Evolutionary conservation across 2,329 filamentous ascomycete species (phyloP).

Genomic region (Alternaria ventricosa): DNA sequence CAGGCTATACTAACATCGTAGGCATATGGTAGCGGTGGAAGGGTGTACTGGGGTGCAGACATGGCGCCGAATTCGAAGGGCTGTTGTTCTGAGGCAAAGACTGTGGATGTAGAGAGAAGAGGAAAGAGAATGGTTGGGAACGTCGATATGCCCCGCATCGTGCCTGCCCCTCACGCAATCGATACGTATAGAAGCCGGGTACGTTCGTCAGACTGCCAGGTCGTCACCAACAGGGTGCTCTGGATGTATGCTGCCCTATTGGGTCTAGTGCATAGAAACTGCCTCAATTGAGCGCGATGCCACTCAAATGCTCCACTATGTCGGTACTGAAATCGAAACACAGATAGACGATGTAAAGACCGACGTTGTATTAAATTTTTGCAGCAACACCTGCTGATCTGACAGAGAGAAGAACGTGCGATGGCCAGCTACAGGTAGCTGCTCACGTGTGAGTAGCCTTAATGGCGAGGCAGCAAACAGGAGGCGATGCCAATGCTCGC

Average conservation of each 20-base stretch:
- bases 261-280: conserved; percentile 29
- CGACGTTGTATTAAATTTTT: background rate
- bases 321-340: background rate
- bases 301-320: background rate
- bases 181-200: conserved; percentile 5
- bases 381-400: background rate
- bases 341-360: background rate
- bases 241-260: conserved; percentile 17
- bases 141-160: conserved; percentile 32
- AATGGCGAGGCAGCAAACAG: background rate
- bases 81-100: conserved; percentile 40
- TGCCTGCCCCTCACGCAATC: conserved; percentile 17
- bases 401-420: background rate
- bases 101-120: conserved; percentile 14
- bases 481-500: background rate
- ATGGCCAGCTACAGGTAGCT: background rate
- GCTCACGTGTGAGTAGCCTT: background rate
- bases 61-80: conserved; percentile 46
- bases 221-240: conserved; percentile 43
- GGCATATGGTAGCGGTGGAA: conserved; percentile 71
- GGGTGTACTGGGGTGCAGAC: conserved; percentile 59
- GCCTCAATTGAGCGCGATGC: conserved; percentile 40
- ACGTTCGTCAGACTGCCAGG: conserved; percentile 24
- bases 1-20: conserved; percentile 66
- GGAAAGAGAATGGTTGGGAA: conserved; percentile 21